phyloP scores from a whole-genome alignment of 805 yeast genomes.

The Ogataea corticis region DNA sequence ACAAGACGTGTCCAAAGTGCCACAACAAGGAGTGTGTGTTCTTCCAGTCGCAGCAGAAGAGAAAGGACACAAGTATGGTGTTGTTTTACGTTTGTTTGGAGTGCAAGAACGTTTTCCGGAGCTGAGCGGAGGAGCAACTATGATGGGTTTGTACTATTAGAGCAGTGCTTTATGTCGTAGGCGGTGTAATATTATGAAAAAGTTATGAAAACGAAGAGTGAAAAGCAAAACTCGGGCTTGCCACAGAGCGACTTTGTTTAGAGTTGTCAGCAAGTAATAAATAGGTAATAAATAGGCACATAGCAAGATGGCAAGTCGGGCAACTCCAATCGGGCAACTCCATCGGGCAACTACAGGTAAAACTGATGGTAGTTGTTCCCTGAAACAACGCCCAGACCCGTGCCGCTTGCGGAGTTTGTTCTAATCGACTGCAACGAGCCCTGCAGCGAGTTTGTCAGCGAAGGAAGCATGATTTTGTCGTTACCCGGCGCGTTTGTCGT shows the following conservation, averaged over 20 bases:
- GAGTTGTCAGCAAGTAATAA: too few species aligned
- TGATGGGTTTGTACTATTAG: constrained; percentile 3
- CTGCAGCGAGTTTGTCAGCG: constrained; percentile 24
- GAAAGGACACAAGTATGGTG: constrained; percentile 94
- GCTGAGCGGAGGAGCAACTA: constrained; percentile 11
- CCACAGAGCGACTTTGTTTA: too few species aligned
- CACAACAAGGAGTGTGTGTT: constrained; percentile 88
- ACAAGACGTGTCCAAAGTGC: constrained; percentile 91
- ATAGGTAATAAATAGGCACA: background rate
- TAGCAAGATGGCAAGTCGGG: background rate
- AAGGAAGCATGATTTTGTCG: constrained; percentile 26
- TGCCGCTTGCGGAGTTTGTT: constrained; percentile 2
- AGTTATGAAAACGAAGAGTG: background rate
- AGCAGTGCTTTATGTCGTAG: constrained; percentile 1
- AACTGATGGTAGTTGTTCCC: constrained; percentile 22
- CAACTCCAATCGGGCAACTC: too few species aligned
- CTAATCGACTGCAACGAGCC: constrained; percentile 25
- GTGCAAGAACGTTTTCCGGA: constrained; percentile 74
- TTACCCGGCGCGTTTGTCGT: constrained; percentile 9
- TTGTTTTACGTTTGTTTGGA: constrained; percentile 88
- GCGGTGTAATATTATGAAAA: background rate
- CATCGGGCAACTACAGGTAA: constrained; percentile 30
- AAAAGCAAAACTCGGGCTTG: background rate
- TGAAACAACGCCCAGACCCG: constrained; percentile 2
- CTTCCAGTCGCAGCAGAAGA: constrained; percentile 93